Conservation (phyloP, 1,284 basidiomycete genomes). For the Leccinum laetum region DNA sequence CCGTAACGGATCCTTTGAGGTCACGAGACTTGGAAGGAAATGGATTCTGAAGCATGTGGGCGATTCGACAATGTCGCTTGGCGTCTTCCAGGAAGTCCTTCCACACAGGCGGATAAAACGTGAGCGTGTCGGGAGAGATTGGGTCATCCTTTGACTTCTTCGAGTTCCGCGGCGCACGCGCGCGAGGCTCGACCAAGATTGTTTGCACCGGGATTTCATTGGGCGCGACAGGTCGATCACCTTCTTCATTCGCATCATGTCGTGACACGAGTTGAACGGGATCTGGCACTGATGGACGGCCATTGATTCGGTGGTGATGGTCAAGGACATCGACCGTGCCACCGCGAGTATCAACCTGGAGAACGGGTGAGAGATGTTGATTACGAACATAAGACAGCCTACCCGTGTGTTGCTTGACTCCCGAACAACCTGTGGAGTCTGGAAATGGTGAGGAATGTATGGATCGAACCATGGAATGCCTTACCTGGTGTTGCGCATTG, state of each 20-base stretch:
- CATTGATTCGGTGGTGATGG: not conserved
- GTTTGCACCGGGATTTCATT: not conserved
- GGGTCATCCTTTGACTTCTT: not conserved
- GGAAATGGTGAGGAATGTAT: not conserved
- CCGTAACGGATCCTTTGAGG: not conserved
- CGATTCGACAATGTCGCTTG: not conserved
- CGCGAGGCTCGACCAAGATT: not conserved
- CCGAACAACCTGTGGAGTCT: not conserved
- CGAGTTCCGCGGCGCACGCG: not conserved
- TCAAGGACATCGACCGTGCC: not conserved
- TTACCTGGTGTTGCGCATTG: not conserved
- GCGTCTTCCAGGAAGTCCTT: not conserved
- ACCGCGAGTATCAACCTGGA: not conserved
- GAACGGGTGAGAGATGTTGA: not conserved
- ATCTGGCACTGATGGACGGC: not conserved
- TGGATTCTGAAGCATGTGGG: not conserved
- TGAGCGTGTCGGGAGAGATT: not conserved
- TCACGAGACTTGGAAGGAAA: not conserved
- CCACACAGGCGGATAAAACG: not conserved
- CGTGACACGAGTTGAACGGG: not conserved
- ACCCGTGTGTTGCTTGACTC: not conserved
- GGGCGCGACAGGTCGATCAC: not conserved
- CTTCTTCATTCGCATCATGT: not conserved
- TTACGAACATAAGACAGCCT: not conserved
- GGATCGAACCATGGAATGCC: not conserved